Evolutionary conservation across 2,329 filamentous ascomycete species (phyloP).

Genomic region (Monosporascus sp.): DNA sequence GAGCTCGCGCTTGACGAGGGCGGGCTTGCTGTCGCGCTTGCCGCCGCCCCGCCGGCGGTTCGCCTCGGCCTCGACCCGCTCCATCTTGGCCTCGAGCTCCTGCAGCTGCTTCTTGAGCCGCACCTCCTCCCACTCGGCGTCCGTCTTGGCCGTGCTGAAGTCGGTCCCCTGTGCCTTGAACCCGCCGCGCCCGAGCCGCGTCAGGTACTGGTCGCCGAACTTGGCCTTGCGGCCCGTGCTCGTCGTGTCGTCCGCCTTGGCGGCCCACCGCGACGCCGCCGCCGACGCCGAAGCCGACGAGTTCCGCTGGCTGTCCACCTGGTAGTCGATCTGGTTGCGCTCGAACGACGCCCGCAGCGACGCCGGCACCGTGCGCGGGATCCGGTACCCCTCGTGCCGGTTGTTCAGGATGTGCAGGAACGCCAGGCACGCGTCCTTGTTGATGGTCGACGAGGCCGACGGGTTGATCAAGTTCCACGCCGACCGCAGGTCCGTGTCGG

Average conservation of each 20-base stretch:
- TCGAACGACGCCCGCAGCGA: slow-evolving; percentile 91
- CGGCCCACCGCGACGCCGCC: slow-evolving; percentile 71
- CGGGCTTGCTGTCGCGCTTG: slow-evolving; percentile 74
- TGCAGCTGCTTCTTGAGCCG: slow-evolving; percentile 86
- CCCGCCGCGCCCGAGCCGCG: slow-evolving; percentile 76
- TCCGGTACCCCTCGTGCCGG: slow-evolving; percentile 89
- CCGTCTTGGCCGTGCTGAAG: slow-evolving; percentile 78
- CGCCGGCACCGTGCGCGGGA: slow-evolving; percentile 85
- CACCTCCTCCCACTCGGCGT: slow-evolving; percentile 92
- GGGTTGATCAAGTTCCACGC: slow-evolving; percentile 98
- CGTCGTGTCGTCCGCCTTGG: slow-evolving; percentile 73
- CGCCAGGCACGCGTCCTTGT: slow-evolving; percentile 89
- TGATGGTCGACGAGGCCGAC: slow-evolving; percentile 73
- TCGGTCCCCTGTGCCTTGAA: slow-evolving; percentile 85
- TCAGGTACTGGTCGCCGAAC: slow-evolving; percentile 95
- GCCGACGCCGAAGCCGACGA: slow-evolving; percentile 56
- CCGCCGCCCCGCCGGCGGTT: slow-evolving; percentile 52
- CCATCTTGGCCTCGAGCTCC: slow-evolving; percentile 84
- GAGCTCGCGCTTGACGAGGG: slow-evolving; percentile 87
- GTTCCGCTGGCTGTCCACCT: slow-evolving; percentile 69
- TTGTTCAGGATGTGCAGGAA: slow-evolving; percentile 97
- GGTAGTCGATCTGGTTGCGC: slow-evolving; percentile 94
- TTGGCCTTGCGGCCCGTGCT: slow-evolving; percentile 87
- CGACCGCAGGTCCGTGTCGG: slow-evolving; percentile 75
- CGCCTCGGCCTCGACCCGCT: slow-evolving; percentile 71